Evolutionary conservation across 129 eudicot genomes (phyloP).

Genomic region (Helianthus annuus): DNA sequence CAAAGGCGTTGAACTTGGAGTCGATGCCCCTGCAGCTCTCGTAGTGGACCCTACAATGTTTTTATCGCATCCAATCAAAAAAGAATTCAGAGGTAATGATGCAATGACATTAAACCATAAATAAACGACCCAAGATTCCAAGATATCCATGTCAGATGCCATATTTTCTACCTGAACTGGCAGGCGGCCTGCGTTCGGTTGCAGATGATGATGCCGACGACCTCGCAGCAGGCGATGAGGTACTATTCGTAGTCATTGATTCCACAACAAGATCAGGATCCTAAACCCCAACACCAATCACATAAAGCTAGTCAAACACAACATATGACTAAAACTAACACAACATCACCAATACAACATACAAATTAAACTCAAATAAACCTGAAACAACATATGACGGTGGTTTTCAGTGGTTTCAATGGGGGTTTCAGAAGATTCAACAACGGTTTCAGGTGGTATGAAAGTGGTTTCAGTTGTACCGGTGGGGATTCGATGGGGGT

Average conservation of each 20-base stretch:
- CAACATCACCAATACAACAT: too few species aligned
- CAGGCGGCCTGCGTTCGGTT: slow-evolving; percentile 51
- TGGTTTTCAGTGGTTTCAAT: too few species aligned
- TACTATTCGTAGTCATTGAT: slow-evolving; percentile 59
- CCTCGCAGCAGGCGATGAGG: slow-evolving; percentile 59
- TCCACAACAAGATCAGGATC: slow-evolving; percentile 88
- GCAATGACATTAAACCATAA: background rate
- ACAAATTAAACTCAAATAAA: background rate
- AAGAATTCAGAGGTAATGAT: background rate
- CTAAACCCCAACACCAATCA: slow-evolving; percentile 39
- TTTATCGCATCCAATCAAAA: background rate
- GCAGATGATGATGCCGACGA: slow-evolving; percentile 54
- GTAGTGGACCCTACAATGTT: slow-evolving; percentile 53
- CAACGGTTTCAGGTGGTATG: too few species aligned
- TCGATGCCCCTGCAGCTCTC: slow-evolving; percentile 69
- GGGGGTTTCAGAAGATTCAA: too few species aligned
- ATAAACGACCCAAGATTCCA: too few species aligned
- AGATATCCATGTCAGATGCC: background rate
- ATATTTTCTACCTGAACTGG: slow-evolving; percentile 55
- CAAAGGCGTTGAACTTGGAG: slow-evolving; percentile 64
- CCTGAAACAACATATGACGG: background rate
- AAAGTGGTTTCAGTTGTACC: too few species aligned
- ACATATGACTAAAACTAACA: background rate
- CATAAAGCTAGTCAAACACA: background rate
- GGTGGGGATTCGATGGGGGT: too few species aligned